phyloP scores from a whole-genome alignment of 179 eudicot species.

The Beta lomatogona region DNA sequence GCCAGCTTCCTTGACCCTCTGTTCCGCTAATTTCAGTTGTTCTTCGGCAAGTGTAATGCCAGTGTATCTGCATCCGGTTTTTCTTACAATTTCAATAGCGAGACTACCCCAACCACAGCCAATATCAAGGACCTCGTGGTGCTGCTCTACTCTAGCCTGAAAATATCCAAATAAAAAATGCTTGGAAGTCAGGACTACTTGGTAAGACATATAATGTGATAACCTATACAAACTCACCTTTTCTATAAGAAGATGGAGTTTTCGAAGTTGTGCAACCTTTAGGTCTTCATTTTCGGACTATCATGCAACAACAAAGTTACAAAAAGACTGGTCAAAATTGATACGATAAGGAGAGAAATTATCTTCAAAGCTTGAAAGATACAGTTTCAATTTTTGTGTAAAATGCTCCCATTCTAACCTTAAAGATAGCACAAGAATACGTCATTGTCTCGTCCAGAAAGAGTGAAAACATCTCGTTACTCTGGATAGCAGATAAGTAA shows the following conservation, averaged over 20 bases:
- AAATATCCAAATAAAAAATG: neutral
- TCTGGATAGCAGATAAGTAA: constrained; percentile 40
- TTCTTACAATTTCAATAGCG: constrained; percentile 81
- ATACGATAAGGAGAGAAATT: neutral
- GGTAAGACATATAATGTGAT: neutral
- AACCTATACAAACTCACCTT: constrained; percentile 43
- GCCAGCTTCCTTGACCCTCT: constrained; percentile 81
- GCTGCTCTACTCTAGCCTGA: constrained; percentile 65
- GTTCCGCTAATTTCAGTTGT: constrained; percentile 75
- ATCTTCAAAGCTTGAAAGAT: neutral
- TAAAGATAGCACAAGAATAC: constrained; percentile 84
- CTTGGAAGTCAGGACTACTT: neutral
- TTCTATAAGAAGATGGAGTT: constrained; percentile 65
- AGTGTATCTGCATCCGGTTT: constrained; percentile 87
- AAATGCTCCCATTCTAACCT: constrained; percentile 48
- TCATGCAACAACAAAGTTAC: neutral
- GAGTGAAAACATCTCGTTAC: constrained; percentile 82
- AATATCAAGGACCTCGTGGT: constrained; percentile 86
- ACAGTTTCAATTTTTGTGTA: neutral
- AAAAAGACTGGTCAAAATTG: neutral
- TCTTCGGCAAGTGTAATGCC: constrained; percentile 87
- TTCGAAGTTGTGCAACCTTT: constrained; percentile 75
- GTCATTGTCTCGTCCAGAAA: constrained; percentile 96
- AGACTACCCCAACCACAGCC: constrained; percentile 98
- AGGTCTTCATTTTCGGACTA: constrained; percentile 75